These are phyloP conservation scores for Penicillium sp. DNA, from an alignment of 2,329 filamentous ascomycete species.

Conservation along the genomic window DNA sequence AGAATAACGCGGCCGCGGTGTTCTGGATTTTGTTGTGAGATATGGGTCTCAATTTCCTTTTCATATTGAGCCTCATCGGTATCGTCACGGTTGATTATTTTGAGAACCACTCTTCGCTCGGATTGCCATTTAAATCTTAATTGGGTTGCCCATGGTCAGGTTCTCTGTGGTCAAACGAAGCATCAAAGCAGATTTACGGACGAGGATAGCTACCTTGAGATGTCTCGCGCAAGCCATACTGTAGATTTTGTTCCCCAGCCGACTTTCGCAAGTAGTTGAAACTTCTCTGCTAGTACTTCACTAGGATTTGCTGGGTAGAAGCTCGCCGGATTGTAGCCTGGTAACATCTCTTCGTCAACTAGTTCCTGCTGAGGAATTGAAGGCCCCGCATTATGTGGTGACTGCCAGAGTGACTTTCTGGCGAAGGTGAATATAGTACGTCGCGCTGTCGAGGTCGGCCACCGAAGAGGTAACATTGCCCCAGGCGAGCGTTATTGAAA, in stretches of 20 bases:
- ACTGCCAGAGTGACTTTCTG: too few relatives aligned
- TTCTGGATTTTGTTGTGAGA: slow-evolving; percentile 24
- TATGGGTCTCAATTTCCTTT: slow-evolving; percentile 29
- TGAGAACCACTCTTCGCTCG: slow-evolving; percentile 27
- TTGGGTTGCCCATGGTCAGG: background rate
- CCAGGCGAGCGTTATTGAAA: too few relatives aligned
- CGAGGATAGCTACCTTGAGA: slow-evolving; percentile 19
- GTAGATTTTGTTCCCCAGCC: slow-evolving; percentile 44
- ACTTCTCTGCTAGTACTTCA: slow-evolving; percentile 31
- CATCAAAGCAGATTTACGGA: too few relatives aligned
- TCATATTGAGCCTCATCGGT: slow-evolving; percentile 15
- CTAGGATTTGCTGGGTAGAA: slow-evolving; percentile 24
- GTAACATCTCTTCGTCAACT: background rate
- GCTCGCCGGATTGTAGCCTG: background rate
- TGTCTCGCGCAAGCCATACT: slow-evolving; percentile 44
- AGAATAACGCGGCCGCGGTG: slow-evolving; percentile 23
- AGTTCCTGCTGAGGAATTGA: background rate
- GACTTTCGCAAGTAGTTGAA: slow-evolving; percentile 40
- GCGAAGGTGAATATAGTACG: too few relatives aligned
- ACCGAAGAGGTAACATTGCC: too few relatives aligned
- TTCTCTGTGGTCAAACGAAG: too few relatives aligned
- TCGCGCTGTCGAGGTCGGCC: too few relatives aligned
- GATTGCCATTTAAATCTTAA: slow-evolving; percentile 12
- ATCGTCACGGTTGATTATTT: slow-evolving; percentile 22
- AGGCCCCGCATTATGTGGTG: too few relatives aligned